Percentiles rank a stretch among this genome's conserved stretches.
These are phyloP conservation scores for Blattamonas nauphoetae DNA, from an alignment of 78 protist genomes.

Conservation along the genomic window DNA sequence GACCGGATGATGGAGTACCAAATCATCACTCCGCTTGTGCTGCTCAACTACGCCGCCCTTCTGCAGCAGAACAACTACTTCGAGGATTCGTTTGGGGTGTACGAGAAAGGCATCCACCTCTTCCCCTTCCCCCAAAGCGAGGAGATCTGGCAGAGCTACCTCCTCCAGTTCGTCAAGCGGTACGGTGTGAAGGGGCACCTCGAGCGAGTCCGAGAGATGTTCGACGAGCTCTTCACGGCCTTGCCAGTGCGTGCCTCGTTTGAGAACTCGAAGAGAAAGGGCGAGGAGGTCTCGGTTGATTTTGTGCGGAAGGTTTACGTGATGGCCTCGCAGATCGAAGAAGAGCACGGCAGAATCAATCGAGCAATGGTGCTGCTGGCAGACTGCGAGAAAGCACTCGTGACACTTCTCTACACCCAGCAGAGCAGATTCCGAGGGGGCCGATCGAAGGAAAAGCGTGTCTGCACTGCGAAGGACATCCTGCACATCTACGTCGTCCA, in stretches of 20 bases:
- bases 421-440: background rate
- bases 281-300: constrained; percentile 49
- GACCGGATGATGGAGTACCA: constrained; percentile 61
- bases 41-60: constrained; percentile 74
- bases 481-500: constrained; percentile 57
- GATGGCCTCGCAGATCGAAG: constrained; percentile 62
- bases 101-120: constrained; percentile 66
- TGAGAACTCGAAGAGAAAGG: background rate
- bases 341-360: constrained; percentile 69
- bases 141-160: constrained; percentile 78
- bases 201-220: constrained; percentile 87
- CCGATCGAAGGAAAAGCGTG: background rate
- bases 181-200: constrained; percentile 59
- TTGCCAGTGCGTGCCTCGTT: background rate
- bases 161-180: constrained; percentile 73
- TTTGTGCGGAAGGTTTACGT: constrained; percentile 41
- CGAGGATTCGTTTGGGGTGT: constrained; percentile 76
- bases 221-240: constrained; percentile 69
- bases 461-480: constrained; percentile 26
- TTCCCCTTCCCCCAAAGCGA: constrained; percentile 72
- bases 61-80: constrained; percentile 72
- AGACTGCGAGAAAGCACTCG: constrained; percentile 48
- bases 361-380: constrained; percentile 81
- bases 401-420: background rate
- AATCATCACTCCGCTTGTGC: constrained; percentile 67